phyloP scores from a whole-genome alignment of 164 flowering plant species.

The Berberis vulgaris region DNA sequence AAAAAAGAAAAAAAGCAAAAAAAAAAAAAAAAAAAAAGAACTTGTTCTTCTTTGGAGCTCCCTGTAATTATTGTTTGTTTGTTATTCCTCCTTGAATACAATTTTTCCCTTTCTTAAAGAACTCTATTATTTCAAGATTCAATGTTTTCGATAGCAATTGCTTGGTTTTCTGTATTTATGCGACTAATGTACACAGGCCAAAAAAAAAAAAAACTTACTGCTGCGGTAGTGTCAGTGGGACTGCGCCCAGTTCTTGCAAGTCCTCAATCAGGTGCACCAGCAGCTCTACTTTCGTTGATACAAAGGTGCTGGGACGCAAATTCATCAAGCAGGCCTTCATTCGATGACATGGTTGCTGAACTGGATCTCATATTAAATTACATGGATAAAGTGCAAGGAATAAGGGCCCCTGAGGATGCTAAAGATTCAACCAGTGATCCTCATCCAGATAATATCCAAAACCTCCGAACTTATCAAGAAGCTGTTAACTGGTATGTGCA shows the following conservation, averaged over 20 bases:
- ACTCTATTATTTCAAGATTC: no score
- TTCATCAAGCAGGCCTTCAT: constrained; percentile 70
- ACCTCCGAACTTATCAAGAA: constrained; percentile 27
- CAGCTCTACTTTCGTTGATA: constrained; percentile 45
- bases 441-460: constrained; percentile 12
- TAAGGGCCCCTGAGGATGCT: constrained; percentile 12
- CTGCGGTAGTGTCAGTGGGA: constrained; percentile 78
- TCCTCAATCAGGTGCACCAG: constrained; percentile 45
- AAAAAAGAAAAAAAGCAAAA: no score
- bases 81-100: no score
- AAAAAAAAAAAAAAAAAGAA: no score
- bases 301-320: constrained; percentile 76
- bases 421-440: constrained; percentile 17
- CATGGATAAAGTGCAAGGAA: constrained; percentile 13
- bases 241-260: constrained; percentile 72
- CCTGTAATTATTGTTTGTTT: no score
- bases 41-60: no score
- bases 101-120: no score
- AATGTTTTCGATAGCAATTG: no score
- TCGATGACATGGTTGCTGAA: constrained; percentile 53
- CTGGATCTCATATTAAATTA: constrained; percentile 36
- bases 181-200: constrained; percentile 90
- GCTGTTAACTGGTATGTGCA: constrained; percentile 55
- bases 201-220: constrained; percentile 90
- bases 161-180: no score